Base-by-base conservation (phyloP, 2,329 filamentous ascomycete species). In the Ambrosiella cleistominuta region DNA sequence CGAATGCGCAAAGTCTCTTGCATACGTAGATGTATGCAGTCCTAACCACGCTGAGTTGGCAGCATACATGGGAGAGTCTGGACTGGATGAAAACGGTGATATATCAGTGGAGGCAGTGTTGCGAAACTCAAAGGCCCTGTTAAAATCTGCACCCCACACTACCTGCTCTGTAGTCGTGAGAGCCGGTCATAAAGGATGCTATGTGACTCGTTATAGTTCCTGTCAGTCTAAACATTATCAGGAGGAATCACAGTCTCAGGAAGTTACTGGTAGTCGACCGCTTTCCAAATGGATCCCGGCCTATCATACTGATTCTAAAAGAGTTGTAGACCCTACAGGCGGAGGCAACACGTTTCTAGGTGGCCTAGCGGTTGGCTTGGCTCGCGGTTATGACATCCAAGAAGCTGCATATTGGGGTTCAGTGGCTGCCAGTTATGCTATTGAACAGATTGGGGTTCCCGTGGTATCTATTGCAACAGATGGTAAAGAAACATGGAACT, bases 31-130 rank as follows among this genome's bases (percentile, higher is more conserved):
- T 63, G 71, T 84, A 58, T 81, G 79, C 68, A 81, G 78, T 62
- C 93, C 93, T 0, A 98, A 98, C 66, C 88, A 95, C 67, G 73
- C 83, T 27, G 93, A 98, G 68, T 77, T 98, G n/a, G 87, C 84
- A 5, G 80, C 81, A 13, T 88, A 95, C 70, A 94, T 96, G 75
- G 83, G 83, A 38, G 74, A 77, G 53, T 70, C 71, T 57, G 78
- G 77, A 0, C 64, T 79, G 1, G 77, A 80, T 61, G 71, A 70
- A 12, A 79, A 76, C 39, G 82, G 77, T 12, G 70, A 74, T 57
- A 75, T 82, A 47, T 77, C 74, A 50, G 74, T 69, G 0, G 61
- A 68, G 1, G 74, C 76, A 19, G 71, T 83, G 8, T 80, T 83
- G 67, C 72, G 76, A 37, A 72, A 74, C 12, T 82, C 79, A 63